Conservation (phyloP, 768 basidiomycete species). For the Dacryopinax spathularia region DNA sequence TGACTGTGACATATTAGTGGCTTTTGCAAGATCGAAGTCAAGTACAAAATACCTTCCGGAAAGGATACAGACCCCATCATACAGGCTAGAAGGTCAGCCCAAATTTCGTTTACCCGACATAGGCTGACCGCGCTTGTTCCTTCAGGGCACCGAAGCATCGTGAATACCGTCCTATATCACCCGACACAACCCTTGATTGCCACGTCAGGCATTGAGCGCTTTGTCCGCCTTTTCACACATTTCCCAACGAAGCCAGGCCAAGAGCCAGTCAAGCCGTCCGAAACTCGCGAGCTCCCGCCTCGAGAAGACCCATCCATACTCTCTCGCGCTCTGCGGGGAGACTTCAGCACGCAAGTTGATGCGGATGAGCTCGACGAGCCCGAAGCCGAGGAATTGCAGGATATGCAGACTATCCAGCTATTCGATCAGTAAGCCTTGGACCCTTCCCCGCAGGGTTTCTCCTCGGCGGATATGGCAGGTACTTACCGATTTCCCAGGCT, state of each 20-base stretch:
- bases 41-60: constrained; percentile 35
- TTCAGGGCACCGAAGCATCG: constrained; percentile 59
- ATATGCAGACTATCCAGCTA: neutral
- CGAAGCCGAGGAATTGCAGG: neutral
- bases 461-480: neutral
- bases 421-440: constrained; percentile 1
- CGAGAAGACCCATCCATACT: neutral
- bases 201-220: constrained; percentile 61
- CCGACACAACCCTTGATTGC: constrained; percentile 51
- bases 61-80: constrained; percentile 49
- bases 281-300: neutral
- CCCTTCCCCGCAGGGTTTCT: neutral
- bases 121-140: neutral
- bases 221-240: constrained; percentile 54
- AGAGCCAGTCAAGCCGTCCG: neutral
- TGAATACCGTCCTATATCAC: constrained; percentile 61
- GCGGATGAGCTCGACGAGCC: neutral
- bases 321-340: neutral
- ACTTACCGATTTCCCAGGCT: neutral
- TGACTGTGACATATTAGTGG: constrained; percentile 22
- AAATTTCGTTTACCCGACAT: neutral
- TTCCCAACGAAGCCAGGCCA: constrained; percentile 24
- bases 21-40: constrained; percentile 31
- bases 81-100: constrained; percentile 41
- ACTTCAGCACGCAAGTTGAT: neutral